Evolutionary conservation across 2,329 filamentous ascomycete genomes (phyloP), one percentile per base, ranked within the genome.

Genomic region (Zasmidium angulare): DNA sequence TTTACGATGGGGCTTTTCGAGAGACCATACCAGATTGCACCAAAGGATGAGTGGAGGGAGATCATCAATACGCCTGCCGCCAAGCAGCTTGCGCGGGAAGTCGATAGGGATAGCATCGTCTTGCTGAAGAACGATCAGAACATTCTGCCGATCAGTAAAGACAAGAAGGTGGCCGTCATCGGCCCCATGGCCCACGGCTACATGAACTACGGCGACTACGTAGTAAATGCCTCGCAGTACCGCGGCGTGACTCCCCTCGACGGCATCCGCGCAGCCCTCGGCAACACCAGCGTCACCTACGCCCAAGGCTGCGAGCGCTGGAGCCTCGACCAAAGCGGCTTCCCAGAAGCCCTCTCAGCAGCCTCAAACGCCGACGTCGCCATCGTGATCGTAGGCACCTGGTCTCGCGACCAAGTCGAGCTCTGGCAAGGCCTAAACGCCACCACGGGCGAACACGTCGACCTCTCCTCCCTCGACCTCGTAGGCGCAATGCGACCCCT

Each of bases 141-240:
- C n/a, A 74, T 86, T 0, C 78, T 92, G 1, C 89, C 89, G 0
- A 71, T 88, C 1, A 81, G 81, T 26, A 89, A 87, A 69, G 79
- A 81, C 7, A 84, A 85, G 9, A 86, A 43, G 36, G 80, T 91
- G 56, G 88, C 88, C 2, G 86, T 91, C 22, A 88, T 91, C 66
- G 89, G 89, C 0, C 88, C 88, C 2, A 90, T 91, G 87, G 88
- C 86, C 0, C 82, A 89, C 65, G 87, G 84, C 0, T 88, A 81
- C 64, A 86, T 89, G 80, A 90, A 90, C 67, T 88, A 90, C 60
- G 89, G 89, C 53, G 88, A 90, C 73, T 91, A 91, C 66, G 87
- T 91, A 17, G 86, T 89, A 20, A 84, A 86, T 69, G 77, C 79
- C 50, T 83, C 86, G 14, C 82, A 86, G 67, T 84, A 84, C 66